Evolutionary conservation across 1,139 yeast species (phyloP).

Genomic region (Kurtzmaniella quercitrusa): DNA sequence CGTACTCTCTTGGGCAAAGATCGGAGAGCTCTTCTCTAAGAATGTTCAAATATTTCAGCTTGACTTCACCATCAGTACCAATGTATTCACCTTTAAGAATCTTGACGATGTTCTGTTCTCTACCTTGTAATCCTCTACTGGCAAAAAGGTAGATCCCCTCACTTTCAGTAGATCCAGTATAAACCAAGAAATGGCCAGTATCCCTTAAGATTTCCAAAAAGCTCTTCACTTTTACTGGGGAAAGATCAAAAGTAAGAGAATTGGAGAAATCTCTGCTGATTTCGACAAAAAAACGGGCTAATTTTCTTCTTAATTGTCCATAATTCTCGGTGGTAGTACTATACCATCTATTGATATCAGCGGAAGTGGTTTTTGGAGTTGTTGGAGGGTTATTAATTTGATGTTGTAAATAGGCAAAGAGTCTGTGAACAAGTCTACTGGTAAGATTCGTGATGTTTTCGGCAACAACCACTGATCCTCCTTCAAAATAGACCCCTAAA

Average conservation of each 20-base stretch:
- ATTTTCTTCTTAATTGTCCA: slow-evolving; percentile 79
- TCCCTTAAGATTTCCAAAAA: slow-evolving; percentile 57
- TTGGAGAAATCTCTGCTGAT: slow-evolving; percentile 74
- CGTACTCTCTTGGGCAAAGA: slow-evolving; percentile 8
- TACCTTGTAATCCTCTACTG: slow-evolving; percentile 50
- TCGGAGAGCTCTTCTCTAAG: slow-evolving; percentile 18
- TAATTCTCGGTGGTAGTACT: slow-evolving; percentile 79
- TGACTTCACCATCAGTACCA: slow-evolving; percentile 29
- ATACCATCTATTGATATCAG: slow-evolving; percentile 76
- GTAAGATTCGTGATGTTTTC: slow-evolving; percentile 67
- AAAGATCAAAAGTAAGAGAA: slow-evolving; percentile 62
- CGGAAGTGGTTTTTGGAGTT: slow-evolving; percentile 30
- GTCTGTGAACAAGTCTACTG: slow-evolving; percentile 61
- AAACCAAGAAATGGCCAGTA: slow-evolving; percentile 73
- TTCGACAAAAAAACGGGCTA: slow-evolving; percentile 70
- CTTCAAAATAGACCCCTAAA: slow-evolving; percentile 69
- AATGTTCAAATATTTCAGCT: slow-evolving; percentile 27
- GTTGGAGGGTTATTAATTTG: slow-evolving; percentile 63
- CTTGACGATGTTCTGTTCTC: slow-evolving; percentile 38
- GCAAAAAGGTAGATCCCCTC: slow-evolving; percentile 77
- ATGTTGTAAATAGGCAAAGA: slow-evolving; percentile 66
- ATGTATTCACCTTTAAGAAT: slow-evolving; percentile 42
- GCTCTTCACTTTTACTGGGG: slow-evolving; percentile 38
- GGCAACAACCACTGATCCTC: slow-evolving; percentile 84
- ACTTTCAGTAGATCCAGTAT: slow-evolving; percentile 68